Evolutionary conservation across 148 eudicot genomes (phyloP), one percentile per base, ranked within the genome.

Genomic region (Persicaria maculosa): DNA sequence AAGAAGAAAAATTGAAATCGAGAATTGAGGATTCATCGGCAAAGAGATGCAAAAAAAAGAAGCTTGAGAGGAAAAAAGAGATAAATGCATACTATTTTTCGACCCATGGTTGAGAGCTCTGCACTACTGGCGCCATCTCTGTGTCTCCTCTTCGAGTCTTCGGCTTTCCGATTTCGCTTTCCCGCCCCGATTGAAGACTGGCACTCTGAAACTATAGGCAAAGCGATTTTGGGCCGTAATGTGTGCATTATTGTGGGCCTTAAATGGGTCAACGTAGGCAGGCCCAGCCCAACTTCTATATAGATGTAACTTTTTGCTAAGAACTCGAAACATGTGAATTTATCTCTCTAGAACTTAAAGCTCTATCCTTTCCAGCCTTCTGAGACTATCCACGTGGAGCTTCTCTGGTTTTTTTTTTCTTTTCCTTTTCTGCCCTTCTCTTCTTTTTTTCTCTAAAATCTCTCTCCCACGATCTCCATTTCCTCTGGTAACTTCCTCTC

Each of bases 31-130:
- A 65, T 5, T 36, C 3, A 65, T 65, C 43, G n/a, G 5, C 25
- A 7, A 45, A 11, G 36, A 40, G 48, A 47, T 6, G 17, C 44
- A 15, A n/a, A 17, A 20, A 59, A 20, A 50, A 25, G 46, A 69
- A 65, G 22, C 48, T 46, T 4, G 53, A 50, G 43, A 47, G 75
- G 8, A 6, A 55, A 50, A 40, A 19, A 25, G 54, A 19, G 25
- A n/a, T 19, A 46, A 36, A 20, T n/a, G 4, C 17, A 50, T 83
- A 94, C 98, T 91, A 94, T 94, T 94, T 94, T 77, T 94, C 97
- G 44, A 94, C 96, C 98, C 98, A 94, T 75, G 81, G 98, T 76
- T 91, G 98, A 74, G 93, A 82, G 87, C 85, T 86, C 75, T 84
- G 96, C 47, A 84, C 4, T 65, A 91, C 74, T 77, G 97, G 97